Base-by-base conservation (phyloP, 257 asterid genomes). In the Fraxinus cuspidata region DNA sequence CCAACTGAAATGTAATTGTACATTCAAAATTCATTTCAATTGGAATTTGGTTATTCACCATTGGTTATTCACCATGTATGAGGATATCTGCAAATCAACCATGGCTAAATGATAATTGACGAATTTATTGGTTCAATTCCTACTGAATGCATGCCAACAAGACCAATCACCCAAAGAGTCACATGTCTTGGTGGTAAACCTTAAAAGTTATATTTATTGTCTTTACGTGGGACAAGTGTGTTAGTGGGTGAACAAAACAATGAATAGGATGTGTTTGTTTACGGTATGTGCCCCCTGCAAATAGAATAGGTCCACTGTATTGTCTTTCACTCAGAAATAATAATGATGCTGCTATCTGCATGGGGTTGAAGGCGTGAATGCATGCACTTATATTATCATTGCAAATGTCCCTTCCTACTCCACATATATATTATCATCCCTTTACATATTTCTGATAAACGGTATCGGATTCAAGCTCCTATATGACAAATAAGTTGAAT, bases 321-420 rank as follows among this genome's bases (percentile, higher is more conserved):
- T 63, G 84, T 72, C 68, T 73, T 31, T 21, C 32, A 71, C 66
- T 35, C 28, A 47, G 63, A 70, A 74, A 25, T 23, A 72, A 84
- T 53, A 83, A 86, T 86, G 84, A 83, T 86, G 82, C 25, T 86
- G 89, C 38, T 75, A 78, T 69, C 78, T 75, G 80, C 80, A 83
- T 76, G 85, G 85, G 83, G 82, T n/a, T 69, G 82, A 80, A 75
- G 74, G 85, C 87, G 89, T 86, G 86, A 75, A 37, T 56, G 56
- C 73, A 72, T 70, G 72, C 80, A 73, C 74, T 80, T 73, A 32
- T 32, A 44, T 12, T 64, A 9, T 58, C 53, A 25, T 76, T 2
- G 25, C 38, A 23, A 25, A 49, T 71, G 42, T 18, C 65, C 19
- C 65, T 5, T 18, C 21, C 27, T 7, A 74, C 53, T 74, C 60